Conservation (phyloP, 2,329 filamentous ascomycete species). For the Leptosphaerulina australis region DNA sequence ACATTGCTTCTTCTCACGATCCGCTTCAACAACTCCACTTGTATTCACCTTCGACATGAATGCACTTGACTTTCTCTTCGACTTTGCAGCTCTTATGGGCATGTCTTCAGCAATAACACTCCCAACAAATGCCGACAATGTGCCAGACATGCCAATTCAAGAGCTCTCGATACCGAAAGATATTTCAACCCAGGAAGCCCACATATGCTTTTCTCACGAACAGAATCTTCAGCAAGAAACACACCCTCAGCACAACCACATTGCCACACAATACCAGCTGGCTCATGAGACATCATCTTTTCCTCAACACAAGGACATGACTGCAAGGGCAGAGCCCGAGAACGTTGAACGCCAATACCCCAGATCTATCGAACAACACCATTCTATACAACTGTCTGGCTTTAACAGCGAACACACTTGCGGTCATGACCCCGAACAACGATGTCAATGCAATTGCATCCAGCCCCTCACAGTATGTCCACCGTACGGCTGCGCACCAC, state of each 20-base stretch:
- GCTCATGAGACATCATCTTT: background rate
- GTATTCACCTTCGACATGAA: constrained; percentile 16
- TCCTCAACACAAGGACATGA: background rate
- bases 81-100: constrained; percentile 17
- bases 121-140: background rate
- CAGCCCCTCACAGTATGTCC: too few relatives aligned
- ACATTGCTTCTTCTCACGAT: too few relatives aligned
- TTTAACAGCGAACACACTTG: background rate
- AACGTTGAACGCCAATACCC: too few relatives aligned
- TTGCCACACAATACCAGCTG: background rate
- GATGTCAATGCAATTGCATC: background rate
- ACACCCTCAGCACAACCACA: background rate
- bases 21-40: too few relatives aligned
- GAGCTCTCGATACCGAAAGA: background rate
- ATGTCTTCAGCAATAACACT: constrained; percentile 8
- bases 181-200: background rate
- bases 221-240: background rate
- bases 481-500: background rate
- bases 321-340: background rate
- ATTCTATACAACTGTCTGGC: background rate
- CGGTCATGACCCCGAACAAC: background rate
- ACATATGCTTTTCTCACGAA: background rate
- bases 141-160: background rate
- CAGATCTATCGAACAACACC: background rate
- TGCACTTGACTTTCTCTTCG: constrained; percentile 25